A percentile compares a stretch with the other conserved stretches of the same genome.
These are phyloP conservation scores for Marasmius oreades DNA, from an alignment of 1,284 basidiomycete species.

Conservation along the genomic window DNA sequence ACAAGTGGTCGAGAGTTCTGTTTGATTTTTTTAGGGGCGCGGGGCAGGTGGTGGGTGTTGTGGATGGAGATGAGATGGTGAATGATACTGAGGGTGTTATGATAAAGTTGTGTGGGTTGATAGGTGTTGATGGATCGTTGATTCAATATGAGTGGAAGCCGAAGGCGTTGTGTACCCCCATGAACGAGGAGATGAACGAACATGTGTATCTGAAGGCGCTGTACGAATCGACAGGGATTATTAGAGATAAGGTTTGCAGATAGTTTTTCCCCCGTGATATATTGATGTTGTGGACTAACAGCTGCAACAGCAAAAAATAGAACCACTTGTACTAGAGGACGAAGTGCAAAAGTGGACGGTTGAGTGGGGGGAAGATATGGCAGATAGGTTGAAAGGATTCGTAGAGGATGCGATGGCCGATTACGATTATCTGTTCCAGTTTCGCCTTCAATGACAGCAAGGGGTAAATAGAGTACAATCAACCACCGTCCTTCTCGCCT, in stretches of 20 bases:
- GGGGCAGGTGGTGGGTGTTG: background rate
- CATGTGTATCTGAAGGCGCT: conserved; percentile 2
- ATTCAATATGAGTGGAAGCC: conserved; percentile 10
- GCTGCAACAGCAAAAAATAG: background rate
- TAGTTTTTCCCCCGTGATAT: background rate
- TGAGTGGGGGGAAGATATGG: conserved; percentile 7
- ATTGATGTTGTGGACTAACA: background rate
- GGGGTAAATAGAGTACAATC: background rate
- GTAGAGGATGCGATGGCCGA: conserved; percentile 8
- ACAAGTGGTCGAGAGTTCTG: conserved; percentile 6
- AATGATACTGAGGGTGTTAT: conserved; percentile 6
- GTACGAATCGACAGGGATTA: conserved; percentile 5
- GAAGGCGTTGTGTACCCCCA: background rate
- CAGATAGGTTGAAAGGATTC: conserved; percentile 2
- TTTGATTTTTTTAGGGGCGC: conserved; percentile 1
- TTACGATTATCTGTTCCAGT: conserved; percentile 8
- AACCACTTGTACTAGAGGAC: background rate
- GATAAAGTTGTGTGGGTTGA: conserved; percentile 7
- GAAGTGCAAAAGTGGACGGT: conserved; percentile 10
- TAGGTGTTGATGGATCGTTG: conserved; percentile 3
- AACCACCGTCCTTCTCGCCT: conserved; percentile 19
- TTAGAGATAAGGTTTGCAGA: conserved; percentile 2
- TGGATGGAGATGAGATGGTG: conserved; percentile 12
- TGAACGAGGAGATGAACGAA: background rate
- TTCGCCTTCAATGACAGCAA: background rate